phyloP scores from a whole-genome alignment of 192 early-diverging fungal species.

The Coemansia sp. region DNA sequence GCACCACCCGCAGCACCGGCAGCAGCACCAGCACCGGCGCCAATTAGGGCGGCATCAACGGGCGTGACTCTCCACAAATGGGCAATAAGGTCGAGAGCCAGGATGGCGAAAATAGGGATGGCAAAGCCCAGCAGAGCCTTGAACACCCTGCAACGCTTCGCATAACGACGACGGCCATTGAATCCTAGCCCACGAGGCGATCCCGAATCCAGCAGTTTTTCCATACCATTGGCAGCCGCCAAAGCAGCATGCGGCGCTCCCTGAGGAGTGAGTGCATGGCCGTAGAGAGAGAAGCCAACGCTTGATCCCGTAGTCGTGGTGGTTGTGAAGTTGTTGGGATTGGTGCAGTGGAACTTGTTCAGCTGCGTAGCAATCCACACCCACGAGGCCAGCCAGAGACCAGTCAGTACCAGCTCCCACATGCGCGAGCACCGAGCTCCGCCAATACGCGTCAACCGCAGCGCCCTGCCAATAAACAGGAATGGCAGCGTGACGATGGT shows the following conservation, averaged over 20 bases:
- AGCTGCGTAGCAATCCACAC: slow-evolving; percentile 49
- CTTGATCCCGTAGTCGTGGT: slow-evolving; percentile 2
- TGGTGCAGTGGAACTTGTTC: slow-evolving; percentile 46
- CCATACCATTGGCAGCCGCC: slow-evolving; percentile 4
- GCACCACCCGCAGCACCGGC: too few species aligned
- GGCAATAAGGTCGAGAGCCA: slow-evolving; percentile 32
- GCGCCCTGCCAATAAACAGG: slow-evolving; percentile 34
- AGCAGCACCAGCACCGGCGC: not conserved
- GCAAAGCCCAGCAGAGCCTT: slow-evolving; percentile 44
- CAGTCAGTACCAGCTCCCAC: slow-evolving; percentile 45
- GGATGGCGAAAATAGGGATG: slow-evolving; percentile 44
- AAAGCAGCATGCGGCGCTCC: slow-evolving; percentile 29
- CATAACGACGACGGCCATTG: slow-evolving; percentile 38
- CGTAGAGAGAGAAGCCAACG: slow-evolving; percentile 42
- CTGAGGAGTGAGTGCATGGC: slow-evolving; percentile 38
- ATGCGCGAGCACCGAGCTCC: slow-evolving; percentile 38
- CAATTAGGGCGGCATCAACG: not conserved
- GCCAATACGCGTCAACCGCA: slow-evolving; percentile 25
- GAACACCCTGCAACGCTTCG: slow-evolving; percentile 37
- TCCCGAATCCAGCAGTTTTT: not conserved
- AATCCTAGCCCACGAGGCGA: slow-evolving; percentile 21
- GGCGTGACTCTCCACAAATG: slow-evolving; percentile 28
- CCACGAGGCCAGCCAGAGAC: slow-evolving; percentile 46
- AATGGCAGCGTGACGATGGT: slow-evolving; percentile 39
- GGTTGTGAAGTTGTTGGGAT: slow-evolving; percentile 1